Base-by-base conservation (phyloP, 352 stramenopile species). In the Peronospora tabacina region DNA sequence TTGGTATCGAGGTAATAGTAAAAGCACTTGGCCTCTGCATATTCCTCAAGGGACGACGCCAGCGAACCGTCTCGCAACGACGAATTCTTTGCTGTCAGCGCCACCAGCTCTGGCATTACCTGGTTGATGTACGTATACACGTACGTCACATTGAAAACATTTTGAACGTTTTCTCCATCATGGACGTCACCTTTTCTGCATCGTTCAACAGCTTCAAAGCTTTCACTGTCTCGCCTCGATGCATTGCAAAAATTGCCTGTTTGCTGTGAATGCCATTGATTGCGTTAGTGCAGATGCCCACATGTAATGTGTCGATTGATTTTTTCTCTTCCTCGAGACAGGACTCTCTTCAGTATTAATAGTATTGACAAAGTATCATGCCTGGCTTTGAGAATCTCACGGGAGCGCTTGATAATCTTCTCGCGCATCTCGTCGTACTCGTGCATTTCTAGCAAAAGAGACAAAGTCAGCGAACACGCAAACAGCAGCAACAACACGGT, bases 371-470 rank as follows among this genome's bases (percentile, higher is more conserved):
- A 44, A 11, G n/a, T 22, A 2, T 36, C 34, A 33, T 34, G 86
- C 80, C 76, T 95, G 47, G 70, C 68, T 68, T 98, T 98, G 61
- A 97, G 88, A 46, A 95, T 93, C 59, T 98, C 92, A 19, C 94
- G 72, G 29, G 85, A 97, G 22, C 81, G 82, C 72, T 97, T 97
- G 55, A 98, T 98, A 43, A 98, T 84, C 47, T 82, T 66, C 68
- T 98, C 94, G 12, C 94, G 73, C 46, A 90, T 82, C 26, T 95
- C 82, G 62, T 98, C 92, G 34, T 90, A 77, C 59, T 94, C 71
- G 50, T 97, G 86, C 76, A 97, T 94, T 42, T 87, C 82, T 87
- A 41, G 6, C 8, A 1, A 43, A 3, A 29, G 22, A 43, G 12
- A n/a, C n/a, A n/a, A 2, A 1, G 24, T 12, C 0, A 26, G 17